Base-by-base conservation (phyloP, 208 protist species). In the Herpetomonas tarakana region DNA sequence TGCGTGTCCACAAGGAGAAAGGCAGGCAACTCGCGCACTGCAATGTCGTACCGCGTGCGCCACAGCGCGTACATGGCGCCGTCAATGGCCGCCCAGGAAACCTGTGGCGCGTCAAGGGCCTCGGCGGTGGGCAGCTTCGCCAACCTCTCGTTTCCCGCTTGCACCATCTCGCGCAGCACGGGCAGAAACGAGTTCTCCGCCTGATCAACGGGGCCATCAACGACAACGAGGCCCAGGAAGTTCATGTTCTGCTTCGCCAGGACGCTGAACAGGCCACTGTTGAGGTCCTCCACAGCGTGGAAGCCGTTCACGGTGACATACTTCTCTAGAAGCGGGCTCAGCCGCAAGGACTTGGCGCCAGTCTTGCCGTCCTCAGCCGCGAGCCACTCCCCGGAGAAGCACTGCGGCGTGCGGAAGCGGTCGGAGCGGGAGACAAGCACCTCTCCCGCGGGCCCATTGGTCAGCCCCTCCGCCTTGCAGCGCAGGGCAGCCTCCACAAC, bases 1-100 rank as follows among this genome's bases (percentile, higher is more conserved):
- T 73, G 59, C 21, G 81, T 74, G 68, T 95, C 89, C 25, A 93
- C 74, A 29, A 93, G 72, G 35, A 96, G 1, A 29, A 96, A 62
- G n/a, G 85, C 78, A 3, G 89, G 89, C 31, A 93, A 58, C 27
- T 92, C 74, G 9, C 71, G 50, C 50, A 53, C 6, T 35, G 70
- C 56, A 22, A 96, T 68, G 50, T 74, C 65, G 71, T 92, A 91
- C 58, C 76, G 75, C 51, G 31, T 57, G 27, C 52, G 76, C 84
- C 86, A 96, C n/a, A 76, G 50, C 39, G 56, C 46, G 54, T 78
- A 77, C 27, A 39, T 59, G 6, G 39, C 38, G 21, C 62, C 76
- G 58, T 96, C 76, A 4, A 87, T 73, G 64, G 88, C 79, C 6
- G 77, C 41, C 78, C 86, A 83, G 39, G 73, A 71, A 28, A 92